Percentiles rank a stretch among this genome's conserved stretches.
phyloP scores from a whole-genome alignment of 2,329 filamentous ascomycete genomes.

The Alternaria sp. region DNA sequence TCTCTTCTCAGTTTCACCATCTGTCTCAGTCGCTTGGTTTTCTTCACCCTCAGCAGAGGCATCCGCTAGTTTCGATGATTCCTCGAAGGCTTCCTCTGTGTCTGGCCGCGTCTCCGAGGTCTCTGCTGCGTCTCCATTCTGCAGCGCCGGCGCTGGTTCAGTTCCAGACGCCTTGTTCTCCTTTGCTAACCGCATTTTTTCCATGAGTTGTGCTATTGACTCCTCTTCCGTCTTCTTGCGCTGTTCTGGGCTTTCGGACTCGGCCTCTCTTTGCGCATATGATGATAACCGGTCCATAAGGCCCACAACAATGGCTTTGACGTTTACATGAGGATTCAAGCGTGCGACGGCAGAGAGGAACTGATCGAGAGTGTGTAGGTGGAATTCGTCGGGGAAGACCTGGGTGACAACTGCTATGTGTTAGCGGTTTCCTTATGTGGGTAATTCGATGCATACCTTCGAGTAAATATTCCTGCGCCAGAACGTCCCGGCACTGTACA shows the following conservation, averaged over 20 bases:
- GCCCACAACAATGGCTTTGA: constrained; percentile 97
- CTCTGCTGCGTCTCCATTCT: constrained; percentile 47
- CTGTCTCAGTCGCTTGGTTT: constrained; percentile 49
- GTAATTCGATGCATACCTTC: constrained; percentile 64
- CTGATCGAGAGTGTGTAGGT: constrained; percentile 94
- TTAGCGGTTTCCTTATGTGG: constrained; percentile 29
- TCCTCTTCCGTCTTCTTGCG: constrained; percentile 83
- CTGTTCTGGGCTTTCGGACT: constrained; percentile 73
- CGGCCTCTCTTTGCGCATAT: constrained; percentile 89
- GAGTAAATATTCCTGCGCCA: constrained; percentile 95
- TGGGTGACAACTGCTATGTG: constrained; percentile 83
- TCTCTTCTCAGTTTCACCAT: constrained; percentile 56
- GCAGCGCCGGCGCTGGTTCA: constrained; percentile 35
- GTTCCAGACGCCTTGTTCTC: constrained; percentile 55
- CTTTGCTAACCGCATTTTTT: constrained; percentile 76
- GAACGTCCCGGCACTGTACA: constrained; percentile 94
- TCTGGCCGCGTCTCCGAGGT: constrained; percentile 30
- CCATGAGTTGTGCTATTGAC: constrained; percentile 77
- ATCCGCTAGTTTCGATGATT: constrained; percentile 40
- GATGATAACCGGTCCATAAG: constrained; percentile 95
- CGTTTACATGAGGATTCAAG: constrained; percentile 94
- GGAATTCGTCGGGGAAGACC: constrained; percentile 98
- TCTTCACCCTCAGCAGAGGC: constrained; percentile 49
- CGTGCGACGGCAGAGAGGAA: constrained; percentile 92
- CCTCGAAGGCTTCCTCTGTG: constrained; percentile 41